A percentile compares a stretch with the other conserved stretches of the same genome.
These are phyloP conservation scores for Coniochaeta sp. DNA, from an alignment of 2,329 filamentous ascomycete genomes.

Conservation along the genomic window DNA sequence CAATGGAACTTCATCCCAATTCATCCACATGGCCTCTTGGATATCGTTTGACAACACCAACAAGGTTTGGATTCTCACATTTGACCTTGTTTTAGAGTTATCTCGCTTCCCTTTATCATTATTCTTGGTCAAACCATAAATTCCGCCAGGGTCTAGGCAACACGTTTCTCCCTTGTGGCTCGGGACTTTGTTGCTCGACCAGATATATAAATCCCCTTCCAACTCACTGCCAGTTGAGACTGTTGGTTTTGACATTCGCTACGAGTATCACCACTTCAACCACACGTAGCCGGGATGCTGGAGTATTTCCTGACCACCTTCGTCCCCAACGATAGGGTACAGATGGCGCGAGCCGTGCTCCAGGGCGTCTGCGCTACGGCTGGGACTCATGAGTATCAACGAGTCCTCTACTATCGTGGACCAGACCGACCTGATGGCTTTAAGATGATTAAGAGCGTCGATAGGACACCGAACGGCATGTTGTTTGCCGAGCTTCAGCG, in stretches of 20 bases:
- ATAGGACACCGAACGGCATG: slow-evolving; percentile 18
- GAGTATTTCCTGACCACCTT: slow-evolving; percentile 52
- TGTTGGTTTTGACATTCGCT: too few species aligned
- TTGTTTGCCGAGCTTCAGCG: slow-evolving; percentile 48
- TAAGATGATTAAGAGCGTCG: slow-evolving; percentile 18
- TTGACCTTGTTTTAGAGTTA: too few species aligned
- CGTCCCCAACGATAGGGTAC: slow-evolving; percentile 43
- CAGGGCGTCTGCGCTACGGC: slow-evolving; percentile 51
- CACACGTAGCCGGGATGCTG: not conserved
- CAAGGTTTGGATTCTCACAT: too few species aligned
- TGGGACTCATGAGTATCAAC: slow-evolving; percentile 39
- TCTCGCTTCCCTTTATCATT: too few species aligned
- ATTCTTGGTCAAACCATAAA: too few species aligned
- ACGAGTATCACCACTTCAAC: too few species aligned
- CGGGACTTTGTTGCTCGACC: too few species aligned
- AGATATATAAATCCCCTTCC: too few species aligned
- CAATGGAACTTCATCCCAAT: not conserved
- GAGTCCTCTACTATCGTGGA: slow-evolving; percentile 39
- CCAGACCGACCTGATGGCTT: slow-evolving; percentile 5
- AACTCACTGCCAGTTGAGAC: too few species aligned
- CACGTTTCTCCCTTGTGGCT: too few species aligned
- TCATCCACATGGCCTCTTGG: not conserved
- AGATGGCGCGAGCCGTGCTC: slow-evolving; percentile 42
- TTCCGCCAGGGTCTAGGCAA: too few species aligned
- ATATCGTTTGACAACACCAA: too few species aligned